Evolutionary conservation across 495 filamentous ascomycete genomes (phyloP), one percentile per base, ranked within the genome.

Genomic region (Aspergillus campestris): DNA sequence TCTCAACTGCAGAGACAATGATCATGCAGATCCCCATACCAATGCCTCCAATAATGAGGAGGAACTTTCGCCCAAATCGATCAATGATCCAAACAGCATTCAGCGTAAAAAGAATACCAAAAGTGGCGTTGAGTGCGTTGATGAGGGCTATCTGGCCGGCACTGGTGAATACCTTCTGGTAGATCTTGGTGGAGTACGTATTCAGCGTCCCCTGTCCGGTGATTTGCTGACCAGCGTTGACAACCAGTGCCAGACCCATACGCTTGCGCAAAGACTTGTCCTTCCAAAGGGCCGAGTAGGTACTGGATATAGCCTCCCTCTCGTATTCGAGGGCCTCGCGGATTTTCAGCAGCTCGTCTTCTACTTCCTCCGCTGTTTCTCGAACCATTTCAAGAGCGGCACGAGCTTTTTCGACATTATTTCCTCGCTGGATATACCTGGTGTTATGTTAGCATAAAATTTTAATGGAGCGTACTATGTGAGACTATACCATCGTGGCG

Each of bases 11-110:
- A 7, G 74, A 71, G 27, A 84, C 79, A 45, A 84, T 80, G 57
- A 79, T 81, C 63, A 83, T 79, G 60, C 73, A 83, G 29, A 82
- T 58, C 40, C 69, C 61, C 85, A 87, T 87, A n/a, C 82, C 82
- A 29, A 83, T 70, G 27, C 75, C 83, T 58, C 84, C 83, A 44
- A 72, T 67, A 43, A 87, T 75, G 10, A 89, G 70, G 14, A 88
- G 72, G 43, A 76, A 71, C 38, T 83, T 82, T 38, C 85, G 79
- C 44, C 85, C 85, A 44, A 85, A 71, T 31, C 69, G 74, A 59
- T 89, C 85, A 46, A 82, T 68, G 34, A 78, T 63, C 62, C 77
- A 89, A 53, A 90, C 78, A 11, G 83, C 81, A 33, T 85, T 77
- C 33, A 84, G 74, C 5, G 86, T 90, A 37, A 81, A 84, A 53